phyloP scores from a whole-genome alignment of 208 protist genomes.

The Trypanosoma brucei region DNA sequence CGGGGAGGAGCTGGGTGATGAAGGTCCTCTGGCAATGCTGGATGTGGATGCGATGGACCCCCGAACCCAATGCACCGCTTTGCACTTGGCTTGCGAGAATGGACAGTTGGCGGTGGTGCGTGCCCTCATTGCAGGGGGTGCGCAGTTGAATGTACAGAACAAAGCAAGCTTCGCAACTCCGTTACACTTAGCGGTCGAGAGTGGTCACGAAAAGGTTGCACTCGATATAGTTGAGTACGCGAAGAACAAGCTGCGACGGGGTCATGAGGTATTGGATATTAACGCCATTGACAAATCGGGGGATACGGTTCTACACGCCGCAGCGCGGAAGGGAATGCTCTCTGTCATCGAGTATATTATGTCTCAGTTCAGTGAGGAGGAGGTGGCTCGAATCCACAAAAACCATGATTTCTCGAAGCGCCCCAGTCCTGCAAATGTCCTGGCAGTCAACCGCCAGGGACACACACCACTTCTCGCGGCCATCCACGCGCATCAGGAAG shows the following conservation, averaged over 20 bases:
- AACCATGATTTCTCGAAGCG: constrained; percentile 21
- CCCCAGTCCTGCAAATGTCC: constrained; percentile 27
- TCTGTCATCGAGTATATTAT: constrained; percentile 78
- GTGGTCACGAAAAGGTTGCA: constrained; percentile 48
- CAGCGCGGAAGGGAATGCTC: constrained; percentile 40
- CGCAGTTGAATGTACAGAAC: constrained; percentile 49
- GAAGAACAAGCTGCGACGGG: constrained; percentile 66
- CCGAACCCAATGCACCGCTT: constrained; percentile 55
- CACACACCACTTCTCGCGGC: constrained; percentile 67
- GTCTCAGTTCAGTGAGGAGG: constrained; percentile 63
- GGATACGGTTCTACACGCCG: constrained; percentile 67
- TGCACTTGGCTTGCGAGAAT: constrained; percentile 78
- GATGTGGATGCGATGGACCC: constrained; percentile 69
- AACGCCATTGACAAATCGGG: constrained; percentile 55
- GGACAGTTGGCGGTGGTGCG: constrained; percentile 49
- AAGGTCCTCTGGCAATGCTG: constrained; percentile 11
- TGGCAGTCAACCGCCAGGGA: constrained; percentile 47
- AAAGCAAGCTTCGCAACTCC: constrained; percentile 57
- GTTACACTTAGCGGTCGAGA: constrained; percentile 56
- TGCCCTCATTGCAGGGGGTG: constrained; percentile 47
- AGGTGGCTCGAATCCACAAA: constrained; percentile 35
- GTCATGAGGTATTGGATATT: constrained; percentile 56
- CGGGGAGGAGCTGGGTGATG: not conserved
- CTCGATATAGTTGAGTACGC: constrained; percentile 69
- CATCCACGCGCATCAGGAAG: constrained; percentile 48